These are phyloP conservation scores for Huntiella decipiens DNA, from an alignment of 2,329 filamentous ascomycete genomes.

Conservation along the genomic window DNA sequence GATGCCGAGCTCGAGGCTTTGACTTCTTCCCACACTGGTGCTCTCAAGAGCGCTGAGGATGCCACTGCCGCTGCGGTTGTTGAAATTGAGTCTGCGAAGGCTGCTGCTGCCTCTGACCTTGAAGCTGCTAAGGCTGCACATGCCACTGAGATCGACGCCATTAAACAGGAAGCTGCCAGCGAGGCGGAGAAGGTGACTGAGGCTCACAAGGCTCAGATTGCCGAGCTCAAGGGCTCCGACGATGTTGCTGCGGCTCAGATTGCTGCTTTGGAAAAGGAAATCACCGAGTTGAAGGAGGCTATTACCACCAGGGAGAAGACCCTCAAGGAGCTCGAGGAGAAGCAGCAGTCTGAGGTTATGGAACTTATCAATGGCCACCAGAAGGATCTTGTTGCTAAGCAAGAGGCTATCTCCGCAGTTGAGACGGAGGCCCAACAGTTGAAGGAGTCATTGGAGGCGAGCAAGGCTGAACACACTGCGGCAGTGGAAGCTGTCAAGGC, in stretches of 20 bases:
- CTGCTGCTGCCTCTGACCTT: slow-evolving; percentile 20
- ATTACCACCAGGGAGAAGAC: slow-evolving; percentile 15
- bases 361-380: slow-evolving; percentile 8
- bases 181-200: slow-evolving; percentile 28
- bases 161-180: slow-evolving; percentile 20
- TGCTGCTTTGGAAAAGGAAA: slow-evolving; percentile 26
- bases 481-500: slow-evolving; percentile 10
- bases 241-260: slow-evolving; percentile 27
- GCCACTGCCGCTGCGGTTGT: slow-evolving; percentile 27
- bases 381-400: slow-evolving; percentile 9
- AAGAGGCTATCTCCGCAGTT: slow-evolving; percentile 19
- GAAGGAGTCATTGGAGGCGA: slow-evolving; percentile 12
- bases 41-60: slow-evolving; percentile 21
- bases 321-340: slow-evolving; percentile 11
- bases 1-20: slow-evolving; percentile 24
- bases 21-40: slow-evolving; percentile 22
- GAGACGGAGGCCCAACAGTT: slow-evolving; percentile 18
- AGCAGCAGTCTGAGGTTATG: slow-evolving; percentile 9
- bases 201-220: slow-evolving; percentile 22
- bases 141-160: slow-evolving; percentile 26
- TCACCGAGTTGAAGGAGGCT: slow-evolving; percentile 16
- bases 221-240: slow-evolving; percentile 22
- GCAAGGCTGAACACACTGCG: slow-evolving; percentile 12
- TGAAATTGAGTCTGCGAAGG: slow-evolving; percentile 19
- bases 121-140: slow-evolving; percentile 25